Conservation (phyloP, 176 grass and related monocot genomes). For the Zoysia pacifica region DNA sequence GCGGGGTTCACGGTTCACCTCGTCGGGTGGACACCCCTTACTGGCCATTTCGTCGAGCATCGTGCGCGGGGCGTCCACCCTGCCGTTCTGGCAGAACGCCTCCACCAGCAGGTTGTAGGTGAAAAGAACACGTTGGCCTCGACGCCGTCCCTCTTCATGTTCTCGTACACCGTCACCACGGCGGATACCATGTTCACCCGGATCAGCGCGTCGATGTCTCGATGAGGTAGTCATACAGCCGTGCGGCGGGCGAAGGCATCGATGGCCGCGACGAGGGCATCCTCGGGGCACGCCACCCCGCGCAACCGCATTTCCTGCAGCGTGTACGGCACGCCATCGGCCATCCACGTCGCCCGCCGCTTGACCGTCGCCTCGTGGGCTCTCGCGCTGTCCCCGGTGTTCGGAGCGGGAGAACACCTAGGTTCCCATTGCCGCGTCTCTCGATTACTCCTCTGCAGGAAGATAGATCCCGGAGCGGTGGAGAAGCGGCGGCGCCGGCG, state of each 20-base stretch:
- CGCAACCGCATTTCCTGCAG: slow-evolving; percentile 77
- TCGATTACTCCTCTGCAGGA: background rate
- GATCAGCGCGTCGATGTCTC: slow-evolving; percentile 51
- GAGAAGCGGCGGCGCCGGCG: slow-evolving; percentile 19
- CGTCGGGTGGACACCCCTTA: slow-evolving; percentile 67
- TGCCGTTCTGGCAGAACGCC: slow-evolving; percentile 77
- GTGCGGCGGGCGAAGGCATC: slow-evolving; percentile 67
- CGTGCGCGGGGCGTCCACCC: slow-evolving; percentile 56
- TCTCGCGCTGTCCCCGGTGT: slow-evolving; percentile 22
- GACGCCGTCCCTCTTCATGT: slow-evolving; percentile 67
- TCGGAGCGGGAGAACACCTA: background rate
- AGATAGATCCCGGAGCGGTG: background rate
- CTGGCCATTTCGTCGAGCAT: slow-evolving; percentile 83
- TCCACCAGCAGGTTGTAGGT: slow-evolving; percentile 85
- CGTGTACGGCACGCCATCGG: slow-evolving; percentile 51
- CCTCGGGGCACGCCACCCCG: slow-evolving; percentile 58
- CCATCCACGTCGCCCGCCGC: slow-evolving; percentile 61
- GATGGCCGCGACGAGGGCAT: slow-evolving; percentile 50
- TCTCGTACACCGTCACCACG: slow-evolving; percentile 55
- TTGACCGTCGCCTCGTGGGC: slow-evolving; percentile 62
- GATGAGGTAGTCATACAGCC: slow-evolving; percentile 81
- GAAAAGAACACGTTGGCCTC: slow-evolving; percentile 61
- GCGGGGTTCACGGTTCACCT: slow-evolving; percentile 54
- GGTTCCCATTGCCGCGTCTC: background rate
- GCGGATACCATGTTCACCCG: slow-evolving; percentile 58